phyloP scores from a whole-genome alignment of 225 moss, liverwort and hornwort genomes.

The Marchantia paleacea region DNA sequence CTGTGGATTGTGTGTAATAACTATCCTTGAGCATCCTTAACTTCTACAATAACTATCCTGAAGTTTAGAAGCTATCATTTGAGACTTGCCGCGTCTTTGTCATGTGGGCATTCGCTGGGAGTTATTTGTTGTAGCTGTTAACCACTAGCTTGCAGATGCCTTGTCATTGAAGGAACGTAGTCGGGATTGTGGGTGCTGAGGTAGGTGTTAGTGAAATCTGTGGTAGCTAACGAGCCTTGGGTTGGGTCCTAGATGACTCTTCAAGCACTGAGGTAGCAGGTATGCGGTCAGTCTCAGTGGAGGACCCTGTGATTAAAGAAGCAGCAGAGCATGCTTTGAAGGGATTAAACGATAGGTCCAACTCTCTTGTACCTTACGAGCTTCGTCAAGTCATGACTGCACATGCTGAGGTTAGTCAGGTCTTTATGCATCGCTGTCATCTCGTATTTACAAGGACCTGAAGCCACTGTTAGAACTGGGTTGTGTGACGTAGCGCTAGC shows the following conservation, averaged over 20 bases:
- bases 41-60: too few relatives aligned
- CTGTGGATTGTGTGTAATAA: too few relatives aligned
- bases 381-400: conserved; percentile 45
- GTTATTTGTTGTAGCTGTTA: too few relatives aligned
- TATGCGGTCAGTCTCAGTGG: conserved; percentile 39
- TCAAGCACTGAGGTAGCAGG: conserved; percentile 34
- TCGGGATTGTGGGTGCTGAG: not conserved
- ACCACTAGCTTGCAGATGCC: too few relatives aligned
- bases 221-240: conserved; percentile 33
- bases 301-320: conserved; percentile 52
- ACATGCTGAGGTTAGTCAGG: conserved; percentile 41
- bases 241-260: conserved; percentile 41
- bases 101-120: too few relatives aligned
- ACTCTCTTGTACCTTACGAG: conserved; percentile 49
- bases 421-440: not conserved
- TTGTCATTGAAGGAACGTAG: not conserved
- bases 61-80: too few relatives aligned
- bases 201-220: not conserved
- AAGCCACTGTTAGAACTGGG: not conserved
- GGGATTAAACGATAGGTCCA: conserved; percentile 45
- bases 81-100: too few relatives aligned
- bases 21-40: too few relatives aligned
- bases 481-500: not conserved
- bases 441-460: not conserved
- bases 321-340: conserved; percentile 44